Conservation (phyloP, 2,329 filamentous ascomycete genomes). For the Berkeleyomyces rouxiae region DNA sequence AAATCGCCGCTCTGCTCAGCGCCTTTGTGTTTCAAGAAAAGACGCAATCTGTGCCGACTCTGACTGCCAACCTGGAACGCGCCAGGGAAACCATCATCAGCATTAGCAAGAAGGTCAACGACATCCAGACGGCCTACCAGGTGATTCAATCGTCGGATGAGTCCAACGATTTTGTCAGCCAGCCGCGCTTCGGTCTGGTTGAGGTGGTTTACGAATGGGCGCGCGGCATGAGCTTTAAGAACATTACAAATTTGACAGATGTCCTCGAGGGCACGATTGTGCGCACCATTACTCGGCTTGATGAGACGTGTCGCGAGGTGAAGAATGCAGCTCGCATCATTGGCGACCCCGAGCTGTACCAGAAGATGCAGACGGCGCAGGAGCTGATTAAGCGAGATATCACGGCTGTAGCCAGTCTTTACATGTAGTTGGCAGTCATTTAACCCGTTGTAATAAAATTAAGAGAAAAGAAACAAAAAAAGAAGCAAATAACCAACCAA, state of each 20-base stretch:
- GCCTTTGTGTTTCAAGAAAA: conserved; percentile 98
- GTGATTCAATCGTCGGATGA: conserved; percentile 84
- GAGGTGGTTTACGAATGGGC: conserved; percentile 99
- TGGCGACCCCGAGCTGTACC: conserved; percentile 79
- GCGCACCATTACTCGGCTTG: conserved; percentile 76
- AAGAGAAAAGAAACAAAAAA: conserved; percentile 1
- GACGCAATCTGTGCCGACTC: conserved; percentile 61
- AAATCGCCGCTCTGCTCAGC: conserved; percentile 86
- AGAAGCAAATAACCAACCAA: not conserved
- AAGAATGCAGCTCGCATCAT: conserved; percentile 94
- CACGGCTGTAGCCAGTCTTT: conserved; percentile 73
- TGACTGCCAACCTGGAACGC: conserved; percentile 66
- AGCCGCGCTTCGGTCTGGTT: conserved; percentile 79
- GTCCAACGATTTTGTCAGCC: conserved; percentile 76
- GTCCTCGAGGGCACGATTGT: conserved; percentile 97
- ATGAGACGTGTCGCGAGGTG: conserved; percentile 92
- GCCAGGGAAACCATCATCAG: conserved; percentile 74
- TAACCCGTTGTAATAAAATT: not conserved
- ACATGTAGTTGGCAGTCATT: conserved; percentile 42
- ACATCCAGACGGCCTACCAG: conserved; percentile 75
- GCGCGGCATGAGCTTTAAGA: conserved; percentile 92
- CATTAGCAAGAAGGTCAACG: conserved; percentile 85
- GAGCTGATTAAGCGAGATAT: conserved; percentile 97
- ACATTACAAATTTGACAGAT: conserved; percentile 89
- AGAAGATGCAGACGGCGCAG: conserved; percentile 94